Percentiles rank a stretch among this genome's conserved stretches.
These are phyloP conservation scores for Globisporangium yorkense DNA, from an alignment of 352 stramenopile species.

Conservation along the genomic window DNA sequence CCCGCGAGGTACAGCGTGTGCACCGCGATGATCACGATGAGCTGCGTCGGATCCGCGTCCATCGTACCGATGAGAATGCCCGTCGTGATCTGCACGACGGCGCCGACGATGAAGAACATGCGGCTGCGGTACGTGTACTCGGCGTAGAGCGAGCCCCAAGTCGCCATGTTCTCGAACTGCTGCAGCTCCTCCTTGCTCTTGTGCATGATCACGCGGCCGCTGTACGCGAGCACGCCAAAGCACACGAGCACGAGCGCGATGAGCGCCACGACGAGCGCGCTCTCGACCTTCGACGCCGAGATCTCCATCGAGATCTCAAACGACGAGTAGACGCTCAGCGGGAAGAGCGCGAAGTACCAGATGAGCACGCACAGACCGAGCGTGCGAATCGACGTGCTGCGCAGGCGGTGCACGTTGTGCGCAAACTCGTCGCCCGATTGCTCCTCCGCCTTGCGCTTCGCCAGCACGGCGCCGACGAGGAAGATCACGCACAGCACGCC, in stretches of 20 bases:
- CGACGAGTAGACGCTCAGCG: conserved; percentile 49
- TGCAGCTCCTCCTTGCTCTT: conserved; percentile 50
- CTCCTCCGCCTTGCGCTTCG: conserved; percentile 51
- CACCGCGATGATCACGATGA: conserved; percentile 45
- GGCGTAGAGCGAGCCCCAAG: conserved; percentile 56
- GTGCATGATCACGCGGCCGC: conserved; percentile 45
- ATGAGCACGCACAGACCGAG: conserved; percentile 61
- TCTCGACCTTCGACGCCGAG: conserved; percentile 19
- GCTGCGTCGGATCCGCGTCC: conserved; percentile 44
- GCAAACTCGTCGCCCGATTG: conserved; percentile 30
- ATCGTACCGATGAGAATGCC: conserved; percentile 54
- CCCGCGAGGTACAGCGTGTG: conserved; percentile 46
- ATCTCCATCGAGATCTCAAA: conserved; percentile 75
- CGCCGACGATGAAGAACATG: conserved; percentile 58
- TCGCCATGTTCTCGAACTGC: conserved; percentile 52
- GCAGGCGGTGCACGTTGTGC: conserved; percentile 37
- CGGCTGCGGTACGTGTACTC: conserved; percentile 54
- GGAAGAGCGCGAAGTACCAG: conserved; percentile 58
- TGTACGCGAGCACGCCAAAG: conserved; percentile 41
- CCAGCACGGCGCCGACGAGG: conserved; percentile 38
- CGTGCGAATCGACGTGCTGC: conserved; percentile 50
- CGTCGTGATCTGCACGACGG: conserved; percentile 47
- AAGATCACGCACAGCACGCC: conserved; percentile 32
- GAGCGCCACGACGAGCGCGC: conserved; percentile 32
- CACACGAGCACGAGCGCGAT: conserved; percentile 40